phyloP scores from a whole-genome alignment of 2,329 filamentous ascomycete genomes.

The Cucurbitaria berberidis region DNA sequence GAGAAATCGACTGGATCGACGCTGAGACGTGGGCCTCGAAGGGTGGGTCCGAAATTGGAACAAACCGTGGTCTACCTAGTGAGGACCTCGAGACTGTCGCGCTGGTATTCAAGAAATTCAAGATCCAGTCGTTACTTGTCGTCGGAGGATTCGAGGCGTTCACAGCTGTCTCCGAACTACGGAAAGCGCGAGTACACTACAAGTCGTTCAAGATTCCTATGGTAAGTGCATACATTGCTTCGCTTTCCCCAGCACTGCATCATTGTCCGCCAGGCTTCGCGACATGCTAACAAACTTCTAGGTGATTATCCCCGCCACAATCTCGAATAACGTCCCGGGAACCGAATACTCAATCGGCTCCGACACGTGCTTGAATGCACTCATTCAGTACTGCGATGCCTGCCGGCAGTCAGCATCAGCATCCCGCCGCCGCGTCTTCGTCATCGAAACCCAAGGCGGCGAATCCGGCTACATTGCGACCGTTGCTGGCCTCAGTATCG shows the following conservation, averaged over 20 bases:
- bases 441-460: slow-evolving; percentile 96
- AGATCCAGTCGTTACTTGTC: slow-evolving; percentile 89
- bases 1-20: slow-evolving; percentile 89
- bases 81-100: slow-evolving; percentile 87
- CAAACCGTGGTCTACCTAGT: slow-evolving; percentile 88
- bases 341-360: slow-evolving; percentile 97
- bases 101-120: slow-evolving; percentile 81
- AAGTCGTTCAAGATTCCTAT: slow-evolving; percentile 91
- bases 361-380: slow-evolving; percentile 93
- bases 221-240: slow-evolving; percentile 30
- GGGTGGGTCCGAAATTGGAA: slow-evolving; percentile 96
- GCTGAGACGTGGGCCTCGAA: slow-evolving; percentile 95
- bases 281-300: slow-evolving; percentile 52
- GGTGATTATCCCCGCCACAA: slow-evolving; percentile 89
- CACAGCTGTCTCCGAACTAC: slow-evolving; percentile 86
- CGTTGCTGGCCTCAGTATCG: slow-evolving; percentile 87
- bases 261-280: slow-evolving; percentile 58
- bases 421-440: slow-evolving; percentile 90
- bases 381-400: slow-evolving; percentile 94
- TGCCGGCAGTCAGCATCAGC: slow-evolving; percentile 97
- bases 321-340: slow-evolving; percentile 97
- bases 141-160: slow-evolving; percentile 97
- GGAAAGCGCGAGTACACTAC: slow-evolving; percentile 78
- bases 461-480: slow-evolving; percentile 93
- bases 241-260: background rate